Base-by-base conservation (phyloP, 106 monocot genomes). In the Phalaenopsis aphrodite region DNA sequence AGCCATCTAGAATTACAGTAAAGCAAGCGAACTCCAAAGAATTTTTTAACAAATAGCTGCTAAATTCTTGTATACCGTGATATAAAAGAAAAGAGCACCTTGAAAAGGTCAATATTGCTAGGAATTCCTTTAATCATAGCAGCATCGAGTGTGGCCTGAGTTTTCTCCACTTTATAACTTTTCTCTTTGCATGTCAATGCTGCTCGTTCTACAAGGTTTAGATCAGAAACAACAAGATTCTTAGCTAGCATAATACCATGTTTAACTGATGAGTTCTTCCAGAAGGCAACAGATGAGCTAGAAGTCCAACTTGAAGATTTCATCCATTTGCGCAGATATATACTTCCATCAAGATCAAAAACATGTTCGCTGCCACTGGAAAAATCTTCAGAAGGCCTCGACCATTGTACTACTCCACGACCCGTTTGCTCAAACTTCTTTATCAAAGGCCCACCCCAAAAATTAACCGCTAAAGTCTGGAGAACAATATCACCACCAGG, bases 51-150 rank as follows among this genome's bases (percentile, higher is more conserved):
- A 52, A 10, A 52, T 2, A 52, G 12, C 64, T 64, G 23, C 21
- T 6, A n/a, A 5, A 23, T 24, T 21, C 23, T 64, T 64, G 5
- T 64, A 64, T 64, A 12, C 64, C 21, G 23, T 21, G 61, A 17
- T 39, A 61, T 41, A 64, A 66, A 17, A 84, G 5, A 79, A 73
- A 49, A 43, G 23, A 77, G n/a, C 64, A 97, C 97, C 97, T 97
- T 94, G 85, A 97, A 92, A 82, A 99, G 94, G 73, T 99, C 94
- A 67, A 99, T 99, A 80, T 99, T 99, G 83, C 98, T 99, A 72
- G 98, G 98, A 80, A 99, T 99, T 49, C 98, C 98, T 83, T 99
- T 80, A 55, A 99, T 92, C 86, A 90, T 91, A 77, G 94, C 98
- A 64, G 98, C 98, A 88, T 92, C 92, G 77, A 99, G 93, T 41